Base-by-base conservation (phyloP, 2,329 filamentous ascomycete genomes). In the Hortaea sp. region DNA sequence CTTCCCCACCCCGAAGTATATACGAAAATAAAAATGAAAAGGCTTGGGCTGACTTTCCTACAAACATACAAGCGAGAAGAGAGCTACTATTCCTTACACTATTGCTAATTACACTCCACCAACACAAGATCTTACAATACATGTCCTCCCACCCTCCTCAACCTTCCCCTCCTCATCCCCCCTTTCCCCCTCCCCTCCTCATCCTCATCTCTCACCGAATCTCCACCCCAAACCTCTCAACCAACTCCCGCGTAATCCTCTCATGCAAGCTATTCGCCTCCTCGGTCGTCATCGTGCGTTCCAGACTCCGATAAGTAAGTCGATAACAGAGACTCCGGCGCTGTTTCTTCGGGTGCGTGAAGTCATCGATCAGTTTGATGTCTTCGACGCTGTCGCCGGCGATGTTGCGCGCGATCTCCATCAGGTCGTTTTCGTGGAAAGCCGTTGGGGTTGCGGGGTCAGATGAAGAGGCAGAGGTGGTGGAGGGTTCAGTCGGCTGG, bases 371-470 rank as follows among this genome's bases (percentile, higher is more conserved):
- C 29, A 94, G 73, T 50, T 72, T 74, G 43, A 97, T 90, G 64
- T 95, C 88, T 68, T 98, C 92, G 32, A 92, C 88, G 20, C 81
- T 68, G 63, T 94, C 85, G 43, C 88, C 89, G 7, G 81, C 86
- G 41, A 90, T 75, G 55, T 82, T 82, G 54, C 92, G 81, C 12
- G 95, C 85, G 47, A 95, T 77, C 68, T 97, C 92, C 90, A 97
- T 97, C 43, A 97, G 74, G 66, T 98, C 92, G 67, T 97, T 97
- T 64, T 94, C 89, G 65, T 97, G 90, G 62, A 95, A 88, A 0
- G 68, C 66, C 6, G 57, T 56, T 9, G 32, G 41, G 66, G 63
- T 27, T 65, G 61, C 35, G 64, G 58, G 50, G 65, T 63, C 29
- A n/a, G 20, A 20, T 20, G 20, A 2, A 20, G 20, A 20, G 65